Percentiles rank a stretch among this genome's conserved stretches.
Conservation (phyloP, 2,329 filamentous ascomycete species). For the Chaetomiaceae sp. region DNA sequence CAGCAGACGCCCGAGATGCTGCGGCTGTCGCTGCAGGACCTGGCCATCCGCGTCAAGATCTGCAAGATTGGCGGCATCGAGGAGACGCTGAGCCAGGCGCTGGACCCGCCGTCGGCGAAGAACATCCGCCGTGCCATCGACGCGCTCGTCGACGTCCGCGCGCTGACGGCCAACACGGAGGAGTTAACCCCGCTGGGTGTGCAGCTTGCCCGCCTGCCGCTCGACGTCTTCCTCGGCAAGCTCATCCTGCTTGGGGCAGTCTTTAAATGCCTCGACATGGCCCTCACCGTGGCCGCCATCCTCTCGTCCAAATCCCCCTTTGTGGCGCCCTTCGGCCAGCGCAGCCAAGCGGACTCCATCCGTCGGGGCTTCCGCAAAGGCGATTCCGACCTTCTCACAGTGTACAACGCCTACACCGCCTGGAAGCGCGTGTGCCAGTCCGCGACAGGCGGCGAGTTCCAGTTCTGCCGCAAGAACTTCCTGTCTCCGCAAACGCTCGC, state of each 20-base stretch:
- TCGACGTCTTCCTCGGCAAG: conserved; percentile 94
- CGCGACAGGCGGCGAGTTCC: conserved; percentile 61
- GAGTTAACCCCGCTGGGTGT: conserved; percentile 81
- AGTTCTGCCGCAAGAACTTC: conserved; percentile 94
- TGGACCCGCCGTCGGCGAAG: conserved; percentile 85
- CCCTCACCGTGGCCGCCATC: conserved; percentile 87
- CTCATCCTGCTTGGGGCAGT: conserved; percentile 80
- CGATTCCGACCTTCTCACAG: conserved; percentile 86
- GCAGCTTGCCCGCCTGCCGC: conserved; percentile 80
- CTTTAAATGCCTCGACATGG: conserved; percentile 88
- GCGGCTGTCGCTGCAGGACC: conserved; percentile 84
- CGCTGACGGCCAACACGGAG: conserved; percentile 70
- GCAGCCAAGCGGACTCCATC: conserved; percentile 75
- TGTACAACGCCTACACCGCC: conserved; percentile 86
- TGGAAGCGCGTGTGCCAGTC: conserved; percentile 82
- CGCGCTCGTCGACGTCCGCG: conserved; percentile 87
- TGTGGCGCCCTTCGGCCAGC: conserved; percentile 77
- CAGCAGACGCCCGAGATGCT: conserved; percentile 97
- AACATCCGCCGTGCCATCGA: conserved; percentile 93
- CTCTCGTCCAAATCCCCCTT: conserved; percentile 95
- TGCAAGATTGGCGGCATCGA: conserved; percentile 94
- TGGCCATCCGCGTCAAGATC: conserved; percentile 94
- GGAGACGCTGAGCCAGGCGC: conserved; percentile 77
- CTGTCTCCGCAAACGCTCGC: conserved; percentile 81
- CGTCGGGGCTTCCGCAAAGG: conserved; percentile 74